Evolutionary conservation across 495 filamentous ascomycete genomes (phyloP).

Genomic region (Halenospora varia): DNA sequence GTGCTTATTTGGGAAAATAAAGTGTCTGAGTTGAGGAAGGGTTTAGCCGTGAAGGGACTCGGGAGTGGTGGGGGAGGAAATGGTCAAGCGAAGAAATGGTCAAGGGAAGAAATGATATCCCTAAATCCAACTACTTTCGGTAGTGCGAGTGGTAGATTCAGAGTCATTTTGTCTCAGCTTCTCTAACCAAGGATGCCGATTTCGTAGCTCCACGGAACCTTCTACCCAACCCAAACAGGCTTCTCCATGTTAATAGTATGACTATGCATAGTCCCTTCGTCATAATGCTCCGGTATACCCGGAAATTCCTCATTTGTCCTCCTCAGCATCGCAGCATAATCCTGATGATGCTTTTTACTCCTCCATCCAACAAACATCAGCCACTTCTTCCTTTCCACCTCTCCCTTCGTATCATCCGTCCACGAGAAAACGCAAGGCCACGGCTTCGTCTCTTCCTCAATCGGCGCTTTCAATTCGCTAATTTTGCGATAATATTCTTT

Average conservation of each 20-base stretch:
- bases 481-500: constrained; percentile 2
- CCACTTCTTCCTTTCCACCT: neutral
- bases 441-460: constrained; percentile 1
- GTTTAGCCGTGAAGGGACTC: too few species aligned
- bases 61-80: too few species aligned
- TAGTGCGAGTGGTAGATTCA: too few species aligned
- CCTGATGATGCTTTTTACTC: constrained; percentile 4
- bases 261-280: neutral
- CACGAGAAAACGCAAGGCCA: neutral
- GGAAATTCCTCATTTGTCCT: neutral
- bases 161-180: too few species aligned
- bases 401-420: neutral
- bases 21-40: too few species aligned
- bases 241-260: constrained; percentile 1
- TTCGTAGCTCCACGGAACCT: too few species aligned
- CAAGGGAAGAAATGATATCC: too few species aligned
- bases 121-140: too few species aligned
- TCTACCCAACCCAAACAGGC: too few species aligned
- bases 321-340: neutral
- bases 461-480: neutral
- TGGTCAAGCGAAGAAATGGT: too few species aligned
- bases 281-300: constrained; percentile 3
- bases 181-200: too few species aligned
- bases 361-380: constrained; percentile 1
- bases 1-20: too few species aligned